These are phyloP conservation scores for Colletotrichum shisoi DNA, from an alignment of 2,329 filamentous ascomycete genomes.

Conservation along the genomic window DNA sequence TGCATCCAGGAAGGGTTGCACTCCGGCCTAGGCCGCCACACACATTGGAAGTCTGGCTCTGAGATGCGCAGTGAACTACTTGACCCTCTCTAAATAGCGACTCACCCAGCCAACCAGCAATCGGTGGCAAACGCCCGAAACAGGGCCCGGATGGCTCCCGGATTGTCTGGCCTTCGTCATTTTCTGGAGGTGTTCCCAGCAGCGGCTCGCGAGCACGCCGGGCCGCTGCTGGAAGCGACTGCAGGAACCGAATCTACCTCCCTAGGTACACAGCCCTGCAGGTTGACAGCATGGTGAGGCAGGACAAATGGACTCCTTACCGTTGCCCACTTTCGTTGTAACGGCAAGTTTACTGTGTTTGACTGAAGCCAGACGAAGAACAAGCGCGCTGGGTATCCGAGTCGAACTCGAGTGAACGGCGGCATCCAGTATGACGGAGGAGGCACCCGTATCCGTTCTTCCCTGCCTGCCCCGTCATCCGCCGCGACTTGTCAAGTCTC, in stretches of 20 bases:
- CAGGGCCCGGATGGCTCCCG: conserved; percentile 19
- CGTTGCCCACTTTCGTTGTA: conserved; percentile 23
- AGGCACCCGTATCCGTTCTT: conserved; percentile 14
- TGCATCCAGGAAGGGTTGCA: conserved; percentile 30
- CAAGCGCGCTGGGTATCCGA: conserved; percentile 18
- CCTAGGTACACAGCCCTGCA: conserved; percentile 20
- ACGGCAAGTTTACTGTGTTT: conserved; percentile 21
- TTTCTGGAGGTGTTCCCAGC: conserved; percentile 15
- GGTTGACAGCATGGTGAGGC: conserved; percentile 37
- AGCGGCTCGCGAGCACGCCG: conserved; percentile 34
- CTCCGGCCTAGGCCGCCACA: conserved; percentile 32
- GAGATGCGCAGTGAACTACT: conserved; percentile 20
- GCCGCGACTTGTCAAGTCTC: conserved; percentile 11
- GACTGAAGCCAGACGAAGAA: conserved; percentile 27
- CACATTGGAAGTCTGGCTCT: conserved; percentile 16
- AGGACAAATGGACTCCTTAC: conserved; percentile 31
- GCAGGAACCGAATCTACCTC: conserved; percentile 35
- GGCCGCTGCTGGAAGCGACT: conserved; percentile 33
- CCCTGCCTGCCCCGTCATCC: conserved; percentile 1
- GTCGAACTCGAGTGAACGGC: conserved; percentile 5
- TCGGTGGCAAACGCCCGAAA: conserved; percentile 33
- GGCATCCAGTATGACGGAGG: conserved; percentile 26
- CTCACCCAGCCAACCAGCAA: conserved; percentile 33
- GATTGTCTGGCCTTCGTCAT: conserved; percentile 32
- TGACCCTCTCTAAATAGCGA: conserved; percentile 36